phyloP scores from a whole-genome alignment of 805 yeast species.

The Metschnikowia reukaufii region DNA sequence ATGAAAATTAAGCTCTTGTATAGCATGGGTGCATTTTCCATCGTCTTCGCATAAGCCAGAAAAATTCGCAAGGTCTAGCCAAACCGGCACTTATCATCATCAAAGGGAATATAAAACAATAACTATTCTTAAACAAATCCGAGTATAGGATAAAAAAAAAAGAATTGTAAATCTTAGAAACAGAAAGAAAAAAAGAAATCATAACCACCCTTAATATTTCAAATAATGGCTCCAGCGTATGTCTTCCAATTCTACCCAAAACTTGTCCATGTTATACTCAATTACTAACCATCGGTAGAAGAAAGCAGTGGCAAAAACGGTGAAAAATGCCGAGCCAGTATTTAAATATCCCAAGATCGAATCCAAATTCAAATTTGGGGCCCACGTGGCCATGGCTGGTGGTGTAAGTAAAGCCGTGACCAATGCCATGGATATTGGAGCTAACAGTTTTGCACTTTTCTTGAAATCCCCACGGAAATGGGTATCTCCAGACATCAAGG shows the following conservation, averaged over 20 bases:
- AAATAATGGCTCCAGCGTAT: conserved; percentile 13
- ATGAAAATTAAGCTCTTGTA: no score
- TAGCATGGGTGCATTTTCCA: no score
- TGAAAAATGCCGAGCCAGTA: conserved; percentile 12
- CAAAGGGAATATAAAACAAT: no score
- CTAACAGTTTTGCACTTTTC: conserved; percentile 87
- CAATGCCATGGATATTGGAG: conserved; percentile 56
- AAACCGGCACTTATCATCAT: neutral
- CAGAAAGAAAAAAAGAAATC: neutral
- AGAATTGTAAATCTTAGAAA: no score
- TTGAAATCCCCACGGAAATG: conserved; percentile 88
- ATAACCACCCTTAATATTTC: no score
- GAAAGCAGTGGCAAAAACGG: conserved; percentile 10
- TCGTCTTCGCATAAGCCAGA: neutral
- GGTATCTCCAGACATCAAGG: conserved; percentile 76
- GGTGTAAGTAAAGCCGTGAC: conserved; percentile 72
- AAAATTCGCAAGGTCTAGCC: neutral
- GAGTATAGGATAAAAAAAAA: no score
- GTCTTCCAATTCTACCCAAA: neutral
- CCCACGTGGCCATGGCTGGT: conserved; percentile 83
- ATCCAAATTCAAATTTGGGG: conserved; percentile 69
- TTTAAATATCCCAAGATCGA: conserved; percentile 39
- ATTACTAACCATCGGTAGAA: conserved; percentile 4
- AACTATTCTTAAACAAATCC: no score
- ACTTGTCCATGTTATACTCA: neutral